These are phyloP conservation scores for Cladosporium phlei DNA, from an alignment of 2,329 filamentous ascomycete genomes.

Conservation along the genomic window DNA sequence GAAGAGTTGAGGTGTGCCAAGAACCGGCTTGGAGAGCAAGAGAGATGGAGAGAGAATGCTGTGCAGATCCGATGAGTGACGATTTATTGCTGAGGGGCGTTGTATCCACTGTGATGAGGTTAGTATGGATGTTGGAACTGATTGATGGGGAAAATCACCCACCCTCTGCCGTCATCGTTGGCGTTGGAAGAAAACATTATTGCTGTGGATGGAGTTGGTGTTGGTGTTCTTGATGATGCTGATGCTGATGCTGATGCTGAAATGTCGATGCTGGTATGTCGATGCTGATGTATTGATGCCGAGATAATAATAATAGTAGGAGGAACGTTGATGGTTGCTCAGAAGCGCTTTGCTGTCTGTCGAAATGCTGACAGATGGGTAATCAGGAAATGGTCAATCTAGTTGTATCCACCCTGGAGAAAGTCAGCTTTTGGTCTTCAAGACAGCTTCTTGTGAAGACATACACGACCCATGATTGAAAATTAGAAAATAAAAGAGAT, in stretches of 20 bases:
- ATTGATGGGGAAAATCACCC: slow-evolving; percentile 1
- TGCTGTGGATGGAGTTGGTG: slow-evolving; percentile 1
- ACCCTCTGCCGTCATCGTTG: slow-evolving; percentile 30
- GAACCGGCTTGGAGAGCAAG: slow-evolving; percentile 16
- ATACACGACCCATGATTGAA: slow-evolving; percentile 13
- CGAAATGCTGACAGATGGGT: slow-evolving; percentile 9
- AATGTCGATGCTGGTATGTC: neutral
- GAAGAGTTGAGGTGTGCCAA: slow-evolving; percentile 1
- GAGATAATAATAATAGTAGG: slow-evolving; percentile 14
- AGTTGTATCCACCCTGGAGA: slow-evolving; percentile 13
- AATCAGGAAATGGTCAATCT: slow-evolving; percentile 14
- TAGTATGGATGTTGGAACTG: neutral
- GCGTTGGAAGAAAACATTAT: slow-evolving; percentile 3
- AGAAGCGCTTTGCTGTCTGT: slow-evolving; percentile 13
- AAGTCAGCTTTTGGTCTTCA: neutral
- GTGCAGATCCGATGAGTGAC: slow-evolving; percentile 2
- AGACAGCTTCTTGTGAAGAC: neutral
- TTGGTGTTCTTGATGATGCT: neutral
- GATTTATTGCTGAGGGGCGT: slow-evolving; percentile 11
- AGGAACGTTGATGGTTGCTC: slow-evolving; percentile 7
- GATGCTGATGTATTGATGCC: slow-evolving; percentile 1
- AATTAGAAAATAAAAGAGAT: neutral
- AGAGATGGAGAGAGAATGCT: slow-evolving; percentile 17
- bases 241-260: neutral
- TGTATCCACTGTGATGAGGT: slow-evolving; percentile 19